Evolutionary conservation across 176 grass and related monocot genomes (phyloP), one percentile per base, ranked within the genome.

Genomic region (Echinochloa phyllopogon): DNA sequence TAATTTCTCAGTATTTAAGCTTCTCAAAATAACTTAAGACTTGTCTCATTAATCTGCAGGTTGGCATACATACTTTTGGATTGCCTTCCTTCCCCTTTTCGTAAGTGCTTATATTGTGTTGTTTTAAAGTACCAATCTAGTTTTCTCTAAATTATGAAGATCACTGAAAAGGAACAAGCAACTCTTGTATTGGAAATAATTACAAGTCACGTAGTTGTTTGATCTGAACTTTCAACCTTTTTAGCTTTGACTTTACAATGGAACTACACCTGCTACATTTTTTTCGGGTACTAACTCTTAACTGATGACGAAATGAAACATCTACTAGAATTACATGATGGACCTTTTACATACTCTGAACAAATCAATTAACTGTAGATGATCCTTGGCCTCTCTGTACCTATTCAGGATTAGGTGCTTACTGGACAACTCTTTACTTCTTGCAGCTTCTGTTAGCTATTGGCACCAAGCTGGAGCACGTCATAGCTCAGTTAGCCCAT

Each of bases 21-120:
- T 62, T 91, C 43, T 75, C 0, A 41, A 69, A 52, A 47, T n/a
- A 47, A 38, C 50, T 90, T 43, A 80, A 21, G 14, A 38, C 18
- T 55, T 27, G 20, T 79, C 74, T 69, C 43, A 36, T 83, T 62
- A 71, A 78, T 45, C 11, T 94, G 89, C 89, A 99, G 96, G 96
- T 61, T 99, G 96, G 96, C 93, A 99, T 81, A 85, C 75, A 23
- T 99, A 99, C 87, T 99, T 95, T 90, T 99, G 96, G 96, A 94
- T 99, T 27, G 77, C 93, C 59, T 99, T 96, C 76, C 6, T 96
- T 94, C 96, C 96, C 40, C 82, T 99, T 33, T 29, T 99, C 69
- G 93, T 99, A 92, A 94, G 96, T 94, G 59, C 38, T 65, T 64
- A n/a, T 8, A 55, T 52, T 43, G 2, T 76, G 36, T 12, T 61